These are phyloP conservation scores for Aspergillus sp. DNA, from an alignment of 2,329 filamentous ascomycete genomes.

Conservation along the genomic window DNA sequence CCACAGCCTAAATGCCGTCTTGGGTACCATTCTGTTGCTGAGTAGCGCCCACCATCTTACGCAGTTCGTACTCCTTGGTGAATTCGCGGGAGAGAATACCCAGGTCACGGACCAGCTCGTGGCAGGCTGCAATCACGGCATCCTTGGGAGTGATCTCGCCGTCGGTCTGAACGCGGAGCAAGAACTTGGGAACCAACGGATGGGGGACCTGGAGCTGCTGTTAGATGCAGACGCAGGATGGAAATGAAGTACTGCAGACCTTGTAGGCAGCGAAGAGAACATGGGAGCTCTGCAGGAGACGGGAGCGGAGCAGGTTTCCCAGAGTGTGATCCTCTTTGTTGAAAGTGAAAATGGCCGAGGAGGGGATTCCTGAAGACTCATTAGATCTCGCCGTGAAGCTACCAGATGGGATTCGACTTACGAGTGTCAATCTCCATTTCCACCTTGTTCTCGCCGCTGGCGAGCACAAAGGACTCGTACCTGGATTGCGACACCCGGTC, in stretches of 20 bases:
- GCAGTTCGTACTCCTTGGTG: slow-evolving; percentile 85
- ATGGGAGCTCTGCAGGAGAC: slow-evolving; percentile 78
- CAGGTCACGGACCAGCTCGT: slow-evolving; percentile 77
- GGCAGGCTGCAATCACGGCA: slow-evolving; percentile 75
- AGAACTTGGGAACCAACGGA: slow-evolving; percentile 52
- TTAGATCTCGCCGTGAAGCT: neutral
- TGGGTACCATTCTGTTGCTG: slow-evolving; percentile 42
- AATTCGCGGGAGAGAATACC: slow-evolving; percentile 81
- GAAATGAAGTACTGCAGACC: slow-evolving; percentile 49
- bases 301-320: slow-evolving; percentile 81
- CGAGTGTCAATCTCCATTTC: slow-evolving; percentile 84
- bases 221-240: neutral
- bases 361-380: slow-evolving; percentile 68
- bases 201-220: slow-evolving; percentile 37
- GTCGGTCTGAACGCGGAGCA: slow-evolving; percentile 87
- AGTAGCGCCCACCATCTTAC: slow-evolving; percentile 74
- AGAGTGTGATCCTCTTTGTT: slow-evolving; percentile 97
- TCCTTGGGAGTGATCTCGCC: slow-evolving; percentile 85
- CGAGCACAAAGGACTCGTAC: slow-evolving; percentile 89
- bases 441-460: slow-evolving; percentile 88
- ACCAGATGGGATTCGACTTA: slow-evolving; percentile 46
- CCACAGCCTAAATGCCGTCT: slow-evolving; percentile 18
- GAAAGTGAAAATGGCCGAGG: slow-evolving; percentile 91
- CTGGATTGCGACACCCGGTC: slow-evolving; percentile 47
- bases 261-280: slow-evolving; percentile 93